Evolutionary conservation across 352 stramenopile genomes (phyloP).

Genomic region (Phytophthora nicotianae): DNA sequence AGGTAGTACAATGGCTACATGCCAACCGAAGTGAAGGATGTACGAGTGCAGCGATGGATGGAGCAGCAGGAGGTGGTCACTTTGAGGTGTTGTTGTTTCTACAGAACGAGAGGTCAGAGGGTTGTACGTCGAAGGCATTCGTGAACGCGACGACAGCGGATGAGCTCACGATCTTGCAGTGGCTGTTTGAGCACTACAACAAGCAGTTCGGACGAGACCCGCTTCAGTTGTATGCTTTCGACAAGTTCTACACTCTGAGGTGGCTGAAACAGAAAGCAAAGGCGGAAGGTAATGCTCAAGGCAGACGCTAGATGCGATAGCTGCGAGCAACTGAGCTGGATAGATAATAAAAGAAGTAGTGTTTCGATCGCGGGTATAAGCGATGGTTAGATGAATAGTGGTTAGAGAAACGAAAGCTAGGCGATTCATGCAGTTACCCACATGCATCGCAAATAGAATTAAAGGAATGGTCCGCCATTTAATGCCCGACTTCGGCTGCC

Average conservation of each 20-base stretch:
- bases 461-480: not conserved
- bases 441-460: constrained; percentile 8
- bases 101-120: constrained; percentile 18
- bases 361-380: constrained; percentile 23
- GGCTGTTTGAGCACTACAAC: constrained; percentile 40
- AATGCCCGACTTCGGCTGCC: not conserved
- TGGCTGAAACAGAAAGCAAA: constrained; percentile 39
- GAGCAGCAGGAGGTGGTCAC: constrained; percentile 28
- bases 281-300: constrained; percentile 3
- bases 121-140: constrained; percentile 33
- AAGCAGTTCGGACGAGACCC: constrained; percentile 33
- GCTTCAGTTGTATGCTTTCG: constrained; percentile 39
- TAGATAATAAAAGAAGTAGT: constrained; percentile 8
- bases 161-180: constrained; percentile 45
- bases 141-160: constrained; percentile 41
- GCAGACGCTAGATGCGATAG: constrained; percentile 3
- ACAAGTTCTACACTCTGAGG: constrained; percentile 44
- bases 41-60: constrained; percentile 35
- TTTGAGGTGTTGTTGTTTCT: constrained; percentile 50
- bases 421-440: not conserved
- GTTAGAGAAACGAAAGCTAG: constrained; percentile 3
- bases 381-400: constrained; percentile 19
- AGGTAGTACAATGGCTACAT: constrained; percentile 40
- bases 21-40: constrained; percentile 36
- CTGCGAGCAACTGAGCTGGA: constrained; percentile 1